Percentiles rank a stretch among this genome's conserved stretches.
Conservation (phyloP, 83 land plant genomes). For the Picea mariana region DNA sequence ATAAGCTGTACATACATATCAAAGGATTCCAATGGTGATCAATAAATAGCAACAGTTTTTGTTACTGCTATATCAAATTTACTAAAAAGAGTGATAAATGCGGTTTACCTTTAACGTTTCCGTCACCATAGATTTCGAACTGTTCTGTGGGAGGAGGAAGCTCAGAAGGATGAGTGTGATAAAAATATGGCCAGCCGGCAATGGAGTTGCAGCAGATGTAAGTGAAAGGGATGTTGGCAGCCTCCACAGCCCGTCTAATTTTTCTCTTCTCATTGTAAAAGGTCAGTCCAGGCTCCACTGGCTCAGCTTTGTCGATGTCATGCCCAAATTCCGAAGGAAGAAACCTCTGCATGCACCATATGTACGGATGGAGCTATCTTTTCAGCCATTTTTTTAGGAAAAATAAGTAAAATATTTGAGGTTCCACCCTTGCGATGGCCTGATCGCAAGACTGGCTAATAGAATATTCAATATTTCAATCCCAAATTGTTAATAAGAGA, state of each 20-base stretch:
- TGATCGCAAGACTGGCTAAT: too few relatives aligned
- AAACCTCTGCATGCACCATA: neutral
- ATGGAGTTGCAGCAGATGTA: slow-evolving; percentile 19
- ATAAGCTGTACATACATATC: too few relatives aligned
- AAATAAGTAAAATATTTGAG: neutral
- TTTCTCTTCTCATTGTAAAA: slow-evolving; percentile 7
- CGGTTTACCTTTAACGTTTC: slow-evolving; percentile 16
- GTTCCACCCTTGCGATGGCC: too few relatives aligned
- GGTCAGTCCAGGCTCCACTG: neutral
- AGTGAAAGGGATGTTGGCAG: slow-evolving; percentile 10
- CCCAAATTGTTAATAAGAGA: too few relatives aligned
- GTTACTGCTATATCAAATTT: too few relatives aligned
- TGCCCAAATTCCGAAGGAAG: slow-evolving; percentile 15
- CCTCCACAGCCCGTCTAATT: slow-evolving; percentile 16
- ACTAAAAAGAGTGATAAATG: too few relatives aligned
- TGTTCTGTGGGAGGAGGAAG: slow-evolving; percentile 8
- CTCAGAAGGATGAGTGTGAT: slow-evolving; percentile 15
- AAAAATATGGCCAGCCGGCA: slow-evolving; percentile 8
- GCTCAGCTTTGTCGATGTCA: neutral
- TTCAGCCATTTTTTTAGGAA: too few relatives aligned
- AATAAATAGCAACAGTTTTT: too few relatives aligned
- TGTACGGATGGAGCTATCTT: too few relatives aligned
- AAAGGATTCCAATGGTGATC: too few relatives aligned
- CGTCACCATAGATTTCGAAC: slow-evolving; percentile 17
- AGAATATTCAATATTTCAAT: too few relatives aligned